These are phyloP conservation scores for Penicillium brasilianum DNA, from an alignment of 2,329 filamentous ascomycete species.

Conservation along the genomic window DNA sequence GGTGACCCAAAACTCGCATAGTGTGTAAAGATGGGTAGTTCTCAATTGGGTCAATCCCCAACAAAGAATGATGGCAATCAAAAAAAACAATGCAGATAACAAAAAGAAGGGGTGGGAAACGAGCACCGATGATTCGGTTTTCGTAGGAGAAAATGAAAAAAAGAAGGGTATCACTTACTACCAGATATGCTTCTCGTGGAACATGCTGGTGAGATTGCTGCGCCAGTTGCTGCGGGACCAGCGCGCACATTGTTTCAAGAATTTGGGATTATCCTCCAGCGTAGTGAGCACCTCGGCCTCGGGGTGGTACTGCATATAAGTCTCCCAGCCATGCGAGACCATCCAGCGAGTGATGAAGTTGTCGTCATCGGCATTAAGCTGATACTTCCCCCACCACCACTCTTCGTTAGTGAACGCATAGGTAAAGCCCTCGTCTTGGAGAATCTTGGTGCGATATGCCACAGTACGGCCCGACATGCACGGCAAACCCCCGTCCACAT, in stretches of 20 bases:
- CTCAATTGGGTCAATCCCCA: background rate
- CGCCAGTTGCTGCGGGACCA: slow-evolving; percentile 99
- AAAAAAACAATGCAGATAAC: background rate
- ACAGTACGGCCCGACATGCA: slow-evolving; percentile 95
- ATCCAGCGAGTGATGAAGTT: slow-evolving; percentile 98
- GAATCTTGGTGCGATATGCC: slow-evolving; percentile 85
- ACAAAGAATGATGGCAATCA: background rate
- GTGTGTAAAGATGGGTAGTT: background rate
- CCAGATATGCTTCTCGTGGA: slow-evolving; percentile 83
- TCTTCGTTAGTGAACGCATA: slow-evolving; percentile 90
- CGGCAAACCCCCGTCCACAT: slow-evolving; percentile 93
- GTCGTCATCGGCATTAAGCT: slow-evolving; percentile 94
- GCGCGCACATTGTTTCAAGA: slow-evolving; percentile 88
- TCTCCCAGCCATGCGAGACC: slow-evolving; percentile 89
- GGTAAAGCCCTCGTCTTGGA: slow-evolving; percentile 83
- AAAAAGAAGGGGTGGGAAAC: too few species aligned
- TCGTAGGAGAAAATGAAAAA: slow-evolving; percentile 5
- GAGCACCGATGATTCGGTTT: background rate
- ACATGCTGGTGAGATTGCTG: slow-evolving; percentile 90
- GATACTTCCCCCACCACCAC: slow-evolving; percentile 77
- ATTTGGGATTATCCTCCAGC: slow-evolving; percentile 84
- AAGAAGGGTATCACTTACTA: slow-evolving; percentile 66
- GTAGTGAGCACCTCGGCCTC: slow-evolving; percentile 94
- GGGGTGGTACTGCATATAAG: slow-evolving; percentile 90
- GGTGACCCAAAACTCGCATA: background rate